Conservation (phyloP, 192 early-diverging fungal species). For the Jimgerdemannia flammicorona region DNA sequence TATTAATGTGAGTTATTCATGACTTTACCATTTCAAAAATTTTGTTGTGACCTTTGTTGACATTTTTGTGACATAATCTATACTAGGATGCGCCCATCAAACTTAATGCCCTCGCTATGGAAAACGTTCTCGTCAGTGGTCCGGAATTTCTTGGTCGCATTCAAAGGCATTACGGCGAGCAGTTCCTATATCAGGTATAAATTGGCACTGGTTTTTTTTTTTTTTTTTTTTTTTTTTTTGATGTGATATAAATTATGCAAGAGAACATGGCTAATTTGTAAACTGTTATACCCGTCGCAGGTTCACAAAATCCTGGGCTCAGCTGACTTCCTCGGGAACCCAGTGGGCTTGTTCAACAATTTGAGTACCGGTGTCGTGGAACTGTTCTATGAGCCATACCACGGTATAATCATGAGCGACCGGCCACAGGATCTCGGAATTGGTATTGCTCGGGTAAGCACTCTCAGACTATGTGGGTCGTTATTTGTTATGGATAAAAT, state of each 20-base stretch:
- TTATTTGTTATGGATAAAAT: too few species aligned
- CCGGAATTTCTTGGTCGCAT: constrained; percentile 76
- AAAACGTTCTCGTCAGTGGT: constrained; percentile 82
- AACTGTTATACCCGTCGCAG: constrained; percentile 10
- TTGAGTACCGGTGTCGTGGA: constrained; percentile 92
- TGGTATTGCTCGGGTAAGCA: constrained; percentile 78
- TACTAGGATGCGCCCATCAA: constrained; percentile 78
- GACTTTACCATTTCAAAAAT: not conserved
- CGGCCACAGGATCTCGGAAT: constrained; percentile 92
- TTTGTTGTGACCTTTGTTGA: too few species aligned
- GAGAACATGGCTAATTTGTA: constrained; percentile 22
- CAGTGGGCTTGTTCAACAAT: constrained; percentile 95
- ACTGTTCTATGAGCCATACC: constrained; percentile 97
- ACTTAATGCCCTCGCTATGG: constrained; percentile 83
- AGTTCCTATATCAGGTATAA: constrained; percentile 72
- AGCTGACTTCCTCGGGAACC: constrained; percentile 96
- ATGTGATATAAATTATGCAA: too few species aligned
- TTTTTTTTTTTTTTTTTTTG: too few species aligned
- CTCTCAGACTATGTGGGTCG: too few species aligned
- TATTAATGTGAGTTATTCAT: constrained; percentile 66
- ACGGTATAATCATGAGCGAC: constrained; percentile 93
- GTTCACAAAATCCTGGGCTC: constrained; percentile 87
- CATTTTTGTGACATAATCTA: not conserved
- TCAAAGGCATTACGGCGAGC: constrained; percentile 83
- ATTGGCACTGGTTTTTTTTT: not conserved